Evolutionary conservation across 2,329 filamentous ascomycete species (phyloP).

Genomic region (Aspergillus pseudonomiae): DNA sequence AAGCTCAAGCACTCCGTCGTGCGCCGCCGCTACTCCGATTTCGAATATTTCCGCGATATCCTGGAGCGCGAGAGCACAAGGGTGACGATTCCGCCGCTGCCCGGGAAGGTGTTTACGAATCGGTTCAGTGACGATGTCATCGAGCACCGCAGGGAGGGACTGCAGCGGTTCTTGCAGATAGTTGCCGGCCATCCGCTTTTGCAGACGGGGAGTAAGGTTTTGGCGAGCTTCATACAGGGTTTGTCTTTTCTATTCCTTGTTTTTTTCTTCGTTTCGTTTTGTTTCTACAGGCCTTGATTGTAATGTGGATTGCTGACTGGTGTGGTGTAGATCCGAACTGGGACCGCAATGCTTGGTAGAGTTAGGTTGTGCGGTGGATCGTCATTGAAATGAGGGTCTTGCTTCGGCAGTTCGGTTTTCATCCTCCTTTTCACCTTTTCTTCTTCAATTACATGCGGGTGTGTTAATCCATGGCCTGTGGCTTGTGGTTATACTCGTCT

Average conservation of each 20-base stretch:
- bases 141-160: constrained; percentile 84
- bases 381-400: neutral
- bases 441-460: neutral
- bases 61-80: constrained; percentile 92
- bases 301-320: constrained; percentile 1
- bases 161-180: constrained; percentile 96
- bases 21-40: constrained; percentile 93
- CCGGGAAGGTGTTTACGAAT: constrained; percentile 97
- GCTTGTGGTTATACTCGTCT: neutral
- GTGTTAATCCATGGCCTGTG: neutral
- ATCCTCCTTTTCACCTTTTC: neutral
- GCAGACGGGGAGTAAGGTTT: constrained; percentile 95
- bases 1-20: constrained; percentile 89
- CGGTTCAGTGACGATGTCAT: constrained; percentile 98
- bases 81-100: constrained; percentile 92
- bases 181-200: constrained; percentile 94
- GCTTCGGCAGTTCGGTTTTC: neutral
- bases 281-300: neutral
- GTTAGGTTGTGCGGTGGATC: neutral
- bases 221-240: constrained; percentile 97
- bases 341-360: constrained; percentile 85
- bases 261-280: constrained; percentile 6
- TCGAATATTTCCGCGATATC: constrained; percentile 98
- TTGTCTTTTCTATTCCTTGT: constrained; percentile 28
- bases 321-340: constrained; percentile 60